Base-by-base conservation (phyloP, 371 early-diverging fungal species). In the Syncephalastrum monosporum region DNA sequence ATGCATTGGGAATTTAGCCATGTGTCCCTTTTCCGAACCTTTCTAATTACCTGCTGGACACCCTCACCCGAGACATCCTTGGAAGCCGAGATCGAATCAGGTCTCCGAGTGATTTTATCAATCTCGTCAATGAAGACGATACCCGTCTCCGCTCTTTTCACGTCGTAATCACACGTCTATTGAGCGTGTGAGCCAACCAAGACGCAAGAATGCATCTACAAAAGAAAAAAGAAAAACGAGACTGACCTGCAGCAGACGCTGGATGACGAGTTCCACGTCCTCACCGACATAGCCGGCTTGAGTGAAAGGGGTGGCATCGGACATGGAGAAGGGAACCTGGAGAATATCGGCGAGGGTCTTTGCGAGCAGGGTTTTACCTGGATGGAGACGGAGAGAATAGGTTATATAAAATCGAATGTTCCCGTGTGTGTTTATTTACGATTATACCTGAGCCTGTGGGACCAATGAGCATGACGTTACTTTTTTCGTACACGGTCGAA, bases 231-330 rank as follows among this genome's bases (percentile, higher is more conserved):
- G n/a, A n/a, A n/a, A n/a, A n/a, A n/a, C n/a, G 38, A 33, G 6
- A 43, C 12, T 13, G 67, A 82, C 87, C 75, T 95, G 93, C 47
- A 95, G 68, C 38, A 95, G 68, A 25, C 95, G 77, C 55, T 89
- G 89, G 47, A 95, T 91, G 16, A 92, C 92, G n/a, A 84, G 66
- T 66, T 95, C 96, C 10, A 95, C 94, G 72, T 95, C 96, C 61
- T 94, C 96, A 33, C 96, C 96, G 7, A 95, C 95, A 69, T 95
- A 95, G 8, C 96, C 96, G 10, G 95, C 91, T 58, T 95, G 95
- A 4, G 96, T 95, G 60, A 95, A 87, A 17, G 94, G 91, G 4
- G 95, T 95, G 3, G 96, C 95, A 70, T 95, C 96, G 16, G 91
- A 90, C 79, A 94, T 88, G 0, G 92, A 91, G 60, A 94, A 94